phyloP scores from a whole-genome alignment of 352 stramenopile species.

The Globisporangium cystogenes region DNA sequence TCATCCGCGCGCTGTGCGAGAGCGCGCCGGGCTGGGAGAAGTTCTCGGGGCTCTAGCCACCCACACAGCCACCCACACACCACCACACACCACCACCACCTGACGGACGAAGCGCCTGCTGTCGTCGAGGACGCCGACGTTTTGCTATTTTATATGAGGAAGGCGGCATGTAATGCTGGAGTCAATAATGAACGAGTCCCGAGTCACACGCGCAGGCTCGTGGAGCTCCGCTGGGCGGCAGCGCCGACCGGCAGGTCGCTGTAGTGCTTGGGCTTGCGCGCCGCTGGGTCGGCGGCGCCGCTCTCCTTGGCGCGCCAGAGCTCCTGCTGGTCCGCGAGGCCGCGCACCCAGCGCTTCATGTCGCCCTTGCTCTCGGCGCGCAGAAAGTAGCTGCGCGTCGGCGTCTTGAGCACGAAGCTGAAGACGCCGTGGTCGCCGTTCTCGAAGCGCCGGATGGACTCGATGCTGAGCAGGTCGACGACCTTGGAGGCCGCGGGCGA shows the following conservation, averaged over 20 bases:
- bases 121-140: background rate
- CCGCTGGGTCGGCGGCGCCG: slow-evolving; percentile 25
- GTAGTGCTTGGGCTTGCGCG: slow-evolving; percentile 71
- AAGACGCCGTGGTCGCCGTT: slow-evolving; percentile 79
- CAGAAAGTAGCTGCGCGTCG: slow-evolving; percentile 72
- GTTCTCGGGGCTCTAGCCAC: slow-evolving; percentile 65
- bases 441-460: slow-evolving; percentile 77
- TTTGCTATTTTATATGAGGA: background rate
- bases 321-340: slow-evolving; percentile 77
- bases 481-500: slow-evolving; percentile 58
- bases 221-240: slow-evolving; percentile 24
- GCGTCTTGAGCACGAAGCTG: slow-evolving; percentile 78
- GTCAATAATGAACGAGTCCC: too few species aligned
- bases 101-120: background rate
- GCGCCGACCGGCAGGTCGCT: slow-evolving; percentile 38
- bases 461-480: slow-evolving; percentile 66
- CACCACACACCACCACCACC: background rate
- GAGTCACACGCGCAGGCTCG: slow-evolving; percentile 24
- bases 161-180: too few species aligned
- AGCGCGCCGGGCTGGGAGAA: slow-evolving; percentile 77
- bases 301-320: slow-evolving; percentile 62
- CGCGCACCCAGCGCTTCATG: slow-evolving; percentile 86
- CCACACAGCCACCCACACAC: background rate
- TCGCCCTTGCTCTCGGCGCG: slow-evolving; percentile 78
- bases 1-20: slow-evolving; percentile 81